Evolutionary conservation across 192 early-diverging fungal species (phyloP).

Genomic region (Backusella westeae): DNA sequence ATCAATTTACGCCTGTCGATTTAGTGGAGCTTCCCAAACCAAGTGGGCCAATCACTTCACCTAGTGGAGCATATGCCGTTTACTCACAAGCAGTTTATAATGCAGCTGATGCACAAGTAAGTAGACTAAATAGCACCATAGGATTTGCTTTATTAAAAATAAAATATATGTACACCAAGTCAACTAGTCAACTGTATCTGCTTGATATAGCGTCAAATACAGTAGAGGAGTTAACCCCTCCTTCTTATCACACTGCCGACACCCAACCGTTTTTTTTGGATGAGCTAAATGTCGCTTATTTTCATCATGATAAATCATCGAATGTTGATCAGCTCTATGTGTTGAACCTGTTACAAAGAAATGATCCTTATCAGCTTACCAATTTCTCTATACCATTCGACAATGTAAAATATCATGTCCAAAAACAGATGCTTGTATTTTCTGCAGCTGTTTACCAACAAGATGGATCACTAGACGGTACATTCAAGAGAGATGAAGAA

Average conservation of each 20-base stretch:
- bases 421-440: constrained; percentile 55
- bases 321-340: constrained; percentile 47
- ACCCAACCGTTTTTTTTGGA: constrained; percentile 47
- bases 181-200: constrained; percentile 50
- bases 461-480: constrained; percentile 50
- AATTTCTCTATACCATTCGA: constrained; percentile 48
- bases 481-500: constrained; percentile 48
- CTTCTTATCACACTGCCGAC: constrained; percentile 35
- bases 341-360: constrained; percentile 17
- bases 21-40: constrained; percentile 62
- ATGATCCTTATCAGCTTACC: constrained; percentile 42
- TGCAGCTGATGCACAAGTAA: constrained; percentile 35
- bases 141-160: background rate
- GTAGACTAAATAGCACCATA: background rate
- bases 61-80: constrained; percentile 46
- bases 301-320: constrained; percentile 13
- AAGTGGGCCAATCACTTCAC: constrained; percentile 47
- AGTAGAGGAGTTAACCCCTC: constrained; percentile 42
- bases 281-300: constrained; percentile 38
- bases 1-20: constrained; percentile 44
- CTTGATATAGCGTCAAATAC: constrained; percentile 41
- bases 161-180: constrained; percentile 34
- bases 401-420: constrained; percentile 56
- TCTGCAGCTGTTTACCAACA: constrained; percentile 61
- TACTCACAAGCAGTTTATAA: constrained; percentile 64